Base-by-base conservation (phyloP, 495 filamentous ascomycete genomes). In the Penicillium salamii region DNA sequence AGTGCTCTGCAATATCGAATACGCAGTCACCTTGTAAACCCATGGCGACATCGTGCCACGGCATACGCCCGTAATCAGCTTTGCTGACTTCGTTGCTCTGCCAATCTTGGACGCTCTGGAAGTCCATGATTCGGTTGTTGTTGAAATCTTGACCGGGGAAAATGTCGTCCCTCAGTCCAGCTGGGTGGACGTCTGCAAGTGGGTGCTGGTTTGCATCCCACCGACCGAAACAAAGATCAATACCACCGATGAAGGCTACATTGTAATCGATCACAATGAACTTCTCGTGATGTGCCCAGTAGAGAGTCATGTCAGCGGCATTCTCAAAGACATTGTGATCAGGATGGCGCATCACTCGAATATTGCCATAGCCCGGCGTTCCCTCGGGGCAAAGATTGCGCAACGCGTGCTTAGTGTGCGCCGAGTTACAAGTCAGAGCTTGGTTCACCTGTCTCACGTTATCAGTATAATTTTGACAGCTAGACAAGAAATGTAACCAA, bases 221-320 rank as follows among this genome's bases (percentile, higher is more conserved):
- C 20, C 92, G 81, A 3, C 92, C 92, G 63, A 96, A 97, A 67
- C 92, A 97, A n/a, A 97, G 78, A 68, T 97, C 92, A 26, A 97
- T 76, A 2, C 92, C 92, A 32, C 92, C 92, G 49, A 96, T 90
- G 58, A 96, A 97, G 14, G 90, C 92, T 52, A 92, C 59, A 14
- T 81, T 79, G 66, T 95, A 95, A 68, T 97, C 92, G 44, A 97
- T 86, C 24, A 97, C 89, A 44, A 97, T 84, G 69, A 96, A 89
- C 59, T 97, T 97, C 62, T 97, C 92, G 63, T 97, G 92, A 63
- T 97, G 92, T 0, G 92, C 92, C 92, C 92, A 97, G 69, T 97
- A 97, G 60, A 97, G 88, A 0, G 90, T 97, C 91, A 96, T 96
- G 52, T 97, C 92, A 7, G 88, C 89, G 1, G 84, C 88, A 63